phyloP scores from a whole-genome alignment of 108 stramenopile species.

The Aureococcus anophagefferens region DNA sequence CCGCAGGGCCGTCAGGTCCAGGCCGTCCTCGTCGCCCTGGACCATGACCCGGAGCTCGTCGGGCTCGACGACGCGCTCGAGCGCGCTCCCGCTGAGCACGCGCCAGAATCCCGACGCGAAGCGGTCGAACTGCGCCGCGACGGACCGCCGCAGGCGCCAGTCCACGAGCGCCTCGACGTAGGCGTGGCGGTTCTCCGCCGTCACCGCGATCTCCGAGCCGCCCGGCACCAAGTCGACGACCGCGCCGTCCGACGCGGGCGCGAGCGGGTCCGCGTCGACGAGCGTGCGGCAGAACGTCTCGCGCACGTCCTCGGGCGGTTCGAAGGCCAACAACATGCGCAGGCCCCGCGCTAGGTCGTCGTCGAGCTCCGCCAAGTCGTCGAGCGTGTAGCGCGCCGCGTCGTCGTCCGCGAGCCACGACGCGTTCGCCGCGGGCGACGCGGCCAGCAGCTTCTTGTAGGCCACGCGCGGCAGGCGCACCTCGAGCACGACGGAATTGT shows the following conservation, averaged over 20 bases:
- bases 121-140: slow-evolving; percentile 21
- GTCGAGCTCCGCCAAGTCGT: slow-evolving; percentile 66
- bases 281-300: slow-evolving; percentile 68
- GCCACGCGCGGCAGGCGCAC: slow-evolving; percentile 71
- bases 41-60: slow-evolving; percentile 49
- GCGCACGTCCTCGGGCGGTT: slow-evolving; percentile 66
- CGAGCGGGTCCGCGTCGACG: slow-evolving; percentile 41
- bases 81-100: slow-evolving; percentile 13
- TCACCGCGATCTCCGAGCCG: slow-evolving; percentile 65
- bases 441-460: slow-evolving; percentile 66
- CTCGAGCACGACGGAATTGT: slow-evolving; percentile 77
- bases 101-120: slow-evolving; percentile 32
- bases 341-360: slow-evolving; percentile 63
- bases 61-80: slow-evolving; percentile 20
- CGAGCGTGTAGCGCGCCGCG: slow-evolving; percentile 11
- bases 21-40: slow-evolving; percentile 17
- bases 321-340: slow-evolving; percentile 65
- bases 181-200: slow-evolving; percentile 64
- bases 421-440: slow-evolving; percentile 6
- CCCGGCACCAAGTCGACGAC: slow-evolving; percentile 68
- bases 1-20: slow-evolving; percentile 39
- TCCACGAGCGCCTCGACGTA: slow-evolving; percentile 71
- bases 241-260: slow-evolving; percentile 51
- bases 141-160: slow-evolving; percentile 48
- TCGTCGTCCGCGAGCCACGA: slow-evolving; percentile 44